Evolutionary conservation across 2,329 filamentous ascomycete species (phyloP), one percentile per base, ranked within the genome.

Genomic region (Pyrenophora teres): DNA sequence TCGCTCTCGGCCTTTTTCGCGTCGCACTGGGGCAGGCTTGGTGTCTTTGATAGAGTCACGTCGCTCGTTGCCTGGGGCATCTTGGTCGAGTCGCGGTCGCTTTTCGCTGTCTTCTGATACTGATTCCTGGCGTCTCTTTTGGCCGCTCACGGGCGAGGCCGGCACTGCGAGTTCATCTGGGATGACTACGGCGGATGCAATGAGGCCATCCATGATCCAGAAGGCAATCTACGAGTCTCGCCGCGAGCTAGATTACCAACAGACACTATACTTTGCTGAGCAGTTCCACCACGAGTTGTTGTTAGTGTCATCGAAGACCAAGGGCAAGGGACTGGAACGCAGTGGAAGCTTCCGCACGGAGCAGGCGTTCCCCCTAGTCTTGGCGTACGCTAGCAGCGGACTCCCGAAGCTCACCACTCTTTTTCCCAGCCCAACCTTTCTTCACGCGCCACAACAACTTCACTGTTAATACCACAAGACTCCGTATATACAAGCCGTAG

Each of bases 1-100:
- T 73, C 89, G 88, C 18, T 90, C 89, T 32, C 93, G 87, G 70
- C 89, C 91, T 73, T 87, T 90, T 70, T 97, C 93, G 65, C 67
- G 59, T 31, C 65, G 78, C 31, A 58, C 54, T 33, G 62, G 54
- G 6, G 79, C 76, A 44, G 81, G 75, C 49, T 61, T 60, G 48
- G 64, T 49, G 38, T 62, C 64, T 53, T 59, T 60, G 31, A 47
- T 9, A 12, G 65, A 52, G 19, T 50, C 48, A 50, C 52, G 63
- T 56, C 57, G 43, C n/a, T 69, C 63, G 3, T 37, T 42, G 27
- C 42, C 18, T n/a, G 46, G 49, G 35, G 73, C 68, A 21, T 60
- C 54, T 36, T 64, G 64, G 60, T 77, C 77, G 47, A 83, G 65
- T 54, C 82, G 78, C 39, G 77, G 77, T 48, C 84, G 78, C 71